Base-by-base conservation (phyloP, 495 filamentous ascomycete genomes). In the Podospora appendiculata region DNA sequence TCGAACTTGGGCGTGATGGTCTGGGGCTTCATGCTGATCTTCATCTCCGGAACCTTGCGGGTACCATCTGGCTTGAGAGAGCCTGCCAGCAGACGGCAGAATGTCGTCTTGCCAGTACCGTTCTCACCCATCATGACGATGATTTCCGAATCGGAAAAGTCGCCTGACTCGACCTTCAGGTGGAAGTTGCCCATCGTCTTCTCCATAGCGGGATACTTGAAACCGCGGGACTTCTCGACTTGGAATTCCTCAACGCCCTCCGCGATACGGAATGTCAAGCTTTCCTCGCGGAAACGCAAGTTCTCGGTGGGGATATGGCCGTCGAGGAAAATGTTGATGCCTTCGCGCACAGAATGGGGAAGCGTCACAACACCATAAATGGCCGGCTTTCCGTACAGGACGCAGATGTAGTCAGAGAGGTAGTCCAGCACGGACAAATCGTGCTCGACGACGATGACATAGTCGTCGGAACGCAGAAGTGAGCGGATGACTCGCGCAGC, bases 101-200 rank as follows among this genome's bases (percentile, higher is more conserved):
- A 98, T 13, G 93, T 98, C 3, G 93, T 97, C 77, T 65, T 64
- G 42, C 61, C 67, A 45, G 90, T 95, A 67, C 89, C 90, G 68
- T 94, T 97, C 72, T 97, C 94, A 52, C 93, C 93, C 93, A 98
- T 97, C 90, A 97, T 95, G 64, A 98, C 93, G 43, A 98, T 79
- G 58, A 98, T 98, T 59, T 98, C 93, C 3, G 93, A 97, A 63
- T 98, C 91, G 6, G 93, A 96, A 70, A 98, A 98, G 48, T 82
- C 73, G 51, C 94, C 94, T 8, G 79, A 41, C 14, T 97, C 87
- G 51, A 98, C 79, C 39, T 66, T 78, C 44, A 98, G 81, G 61
- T 90, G 83, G 80, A 98, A 98, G 59, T 76, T 79, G 49, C 91
- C 94, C 10, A 97, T 77, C 0, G 90, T 94, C 79, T 97, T 98